Conservation (phyloP, 148 eudicot species). For the Mesembryanthemum crystallinum region DNA sequence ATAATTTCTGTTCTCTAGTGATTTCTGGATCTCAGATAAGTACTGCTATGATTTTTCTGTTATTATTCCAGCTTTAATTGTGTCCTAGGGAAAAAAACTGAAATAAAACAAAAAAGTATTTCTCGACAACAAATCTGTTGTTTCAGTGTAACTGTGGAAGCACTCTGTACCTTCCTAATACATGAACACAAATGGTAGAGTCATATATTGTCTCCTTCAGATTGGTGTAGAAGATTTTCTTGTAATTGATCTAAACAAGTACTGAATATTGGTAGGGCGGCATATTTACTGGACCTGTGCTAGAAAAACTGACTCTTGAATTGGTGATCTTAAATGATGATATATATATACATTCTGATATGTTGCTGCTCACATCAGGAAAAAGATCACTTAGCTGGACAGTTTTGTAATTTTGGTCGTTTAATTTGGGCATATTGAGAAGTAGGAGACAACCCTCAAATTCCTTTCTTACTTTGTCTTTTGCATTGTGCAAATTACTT, state of each 20-base stretch:
- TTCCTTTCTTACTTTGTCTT: constrained; percentile 14
- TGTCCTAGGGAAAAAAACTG: too few species aligned
- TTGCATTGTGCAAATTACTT: constrained; percentile 18
- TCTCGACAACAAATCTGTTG: not conserved
- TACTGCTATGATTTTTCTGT: not conserved
- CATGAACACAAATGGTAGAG: not conserved
- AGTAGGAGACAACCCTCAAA: not conserved
- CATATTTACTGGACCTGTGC: not conserved
- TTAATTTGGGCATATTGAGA: not conserved
- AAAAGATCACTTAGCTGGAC: not conserved
- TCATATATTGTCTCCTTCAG: not conserved
- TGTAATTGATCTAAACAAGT: not conserved
- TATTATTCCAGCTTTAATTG: not conserved
- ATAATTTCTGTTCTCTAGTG: not conserved
- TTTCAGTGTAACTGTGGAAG: not conserved
- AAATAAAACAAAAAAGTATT: not conserved
- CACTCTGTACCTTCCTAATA: not conserved
- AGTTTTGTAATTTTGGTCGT: constrained; percentile 2
- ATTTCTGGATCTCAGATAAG: not conserved
- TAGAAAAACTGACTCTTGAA: not conserved
- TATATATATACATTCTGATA: not conserved
- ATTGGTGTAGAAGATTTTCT: not conserved
- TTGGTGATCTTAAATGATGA: not conserved
- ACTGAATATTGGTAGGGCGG: not conserved
- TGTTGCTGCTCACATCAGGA: not conserved